These are phyloP conservation scores for Lachnellula subtilissima DNA, from an alignment of 2,329 filamentous ascomycete genomes.

Conservation along the genomic window DNA sequence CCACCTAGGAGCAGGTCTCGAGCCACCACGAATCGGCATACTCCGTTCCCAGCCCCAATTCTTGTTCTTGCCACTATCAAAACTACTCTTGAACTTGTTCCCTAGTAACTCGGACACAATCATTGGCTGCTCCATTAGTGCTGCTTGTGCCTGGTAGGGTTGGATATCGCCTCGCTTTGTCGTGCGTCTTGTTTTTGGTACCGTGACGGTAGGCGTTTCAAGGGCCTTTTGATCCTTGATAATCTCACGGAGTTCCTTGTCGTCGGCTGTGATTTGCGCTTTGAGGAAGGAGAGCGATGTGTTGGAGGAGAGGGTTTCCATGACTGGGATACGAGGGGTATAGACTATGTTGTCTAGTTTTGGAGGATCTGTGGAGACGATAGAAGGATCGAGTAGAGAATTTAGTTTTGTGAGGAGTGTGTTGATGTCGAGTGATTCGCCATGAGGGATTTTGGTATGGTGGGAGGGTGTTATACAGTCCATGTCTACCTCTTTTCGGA, in stretches of 20 bases:
- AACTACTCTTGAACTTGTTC: constrained; percentile 17
- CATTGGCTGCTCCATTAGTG: constrained; percentile 24
- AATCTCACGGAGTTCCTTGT: constrained; percentile 69
- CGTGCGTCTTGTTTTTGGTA: constrained; percentile 1
- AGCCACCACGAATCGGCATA: constrained; percentile 2
- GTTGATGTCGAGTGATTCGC: constrained; percentile 80
- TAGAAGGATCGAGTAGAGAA: constrained; percentile 64
- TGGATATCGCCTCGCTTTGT: constrained; percentile 15
- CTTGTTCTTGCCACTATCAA: constrained; percentile 12
- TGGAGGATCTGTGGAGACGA: constrained; percentile 53
- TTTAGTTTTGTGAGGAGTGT: constrained; percentile 65
- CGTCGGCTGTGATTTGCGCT: constrained; percentile 75
- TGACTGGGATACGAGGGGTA: constrained; percentile 68
- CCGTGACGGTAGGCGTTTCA: neutral
- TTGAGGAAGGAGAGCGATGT: constrained; percentile 60
- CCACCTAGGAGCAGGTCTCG: constrained; percentile 18
- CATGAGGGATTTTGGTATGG: constrained; percentile 68
- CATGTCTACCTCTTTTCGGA: constrained; percentile 99
- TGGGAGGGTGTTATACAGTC: constrained; percentile 92
- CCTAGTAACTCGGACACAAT: constrained; percentile 18
- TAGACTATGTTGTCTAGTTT: constrained; percentile 61
- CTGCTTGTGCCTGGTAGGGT: constrained; percentile 22
- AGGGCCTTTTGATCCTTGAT: constrained; percentile 47
- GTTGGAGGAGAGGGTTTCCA: constrained; percentile 59
- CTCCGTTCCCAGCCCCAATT: constrained; percentile 23